Evolutionary conservation across 805 yeast genomes (phyloP), one percentile per base, ranked within the genome.

Genomic region (Scheffersomyces lignosus): DNA sequence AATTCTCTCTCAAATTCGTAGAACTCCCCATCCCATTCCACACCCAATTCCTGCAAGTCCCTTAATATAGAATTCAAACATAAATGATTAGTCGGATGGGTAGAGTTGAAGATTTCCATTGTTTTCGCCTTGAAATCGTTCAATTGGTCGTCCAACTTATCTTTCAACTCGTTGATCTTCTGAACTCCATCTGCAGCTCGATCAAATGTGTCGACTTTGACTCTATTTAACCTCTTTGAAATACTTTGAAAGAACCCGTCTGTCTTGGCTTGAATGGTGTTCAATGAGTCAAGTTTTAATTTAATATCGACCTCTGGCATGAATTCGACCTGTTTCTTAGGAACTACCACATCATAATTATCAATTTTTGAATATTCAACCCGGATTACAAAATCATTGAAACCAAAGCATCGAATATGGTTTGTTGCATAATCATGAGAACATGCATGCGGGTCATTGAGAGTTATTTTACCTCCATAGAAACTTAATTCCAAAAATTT

Each of bases 401-500:
- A 78, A 3, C 95, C 87, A 61, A 91, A 91, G 55, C 84, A 88
- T 46, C 90, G 79, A 15, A 83, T 78, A 54, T 90, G 96, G 42
- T 84, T 87, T 37, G 81, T 78, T 46, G 87, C 83, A 38, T 83
- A 81, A 55, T 89, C 88, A 60, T 91, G 97, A 0, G 71, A 61
- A 58, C 99, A 93, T 15, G 74, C 70, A 23, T 36, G 31, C 9
- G 6, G 18, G 24, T 69, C 61, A 37, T 84, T 77, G 16, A 49
- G 37, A 4, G 42, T 41, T 2, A 67, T 62, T 33, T 58, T 51
- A 15, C 55, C 52, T 3, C 71, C 71, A 86, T 95, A 88, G 55
- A 90, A 90, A 20, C 84, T 70, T 15, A 90, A 66, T 63, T 93
- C 98, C 16, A 93, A 66, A 55, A 86, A 93, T 54, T 95, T 95